Conservation (phyloP, 768 basidiomycete genomes). For the Hebeloma cylindrosporum region DNA sequence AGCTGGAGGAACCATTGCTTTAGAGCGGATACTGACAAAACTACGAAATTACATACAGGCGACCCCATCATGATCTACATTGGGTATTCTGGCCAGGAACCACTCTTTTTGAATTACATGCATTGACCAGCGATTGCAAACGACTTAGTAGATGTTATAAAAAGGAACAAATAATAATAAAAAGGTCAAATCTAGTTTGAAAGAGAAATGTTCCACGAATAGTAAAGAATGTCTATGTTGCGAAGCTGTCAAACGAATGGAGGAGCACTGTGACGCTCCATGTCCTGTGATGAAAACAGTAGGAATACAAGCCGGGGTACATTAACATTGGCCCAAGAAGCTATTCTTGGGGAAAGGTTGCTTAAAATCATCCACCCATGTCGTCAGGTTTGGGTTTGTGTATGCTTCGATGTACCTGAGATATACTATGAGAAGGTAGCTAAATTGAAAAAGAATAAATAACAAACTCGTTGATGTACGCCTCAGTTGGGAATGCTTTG, state of each 20-base stretch:
- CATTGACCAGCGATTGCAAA: conserved; percentile 3
- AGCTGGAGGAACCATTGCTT: conserved; percentile 73
- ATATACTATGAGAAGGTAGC: conserved; percentile 1
- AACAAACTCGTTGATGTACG: conserved; percentile 73
- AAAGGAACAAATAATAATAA: conserved; percentile 4
- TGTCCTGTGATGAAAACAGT: neutral
- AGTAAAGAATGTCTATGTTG: conserved; percentile 2
- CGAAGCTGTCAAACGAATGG: neutral
- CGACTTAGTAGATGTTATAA: conserved; percentile 1
- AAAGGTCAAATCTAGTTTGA: conserved; percentile 11
- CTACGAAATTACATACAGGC: conserved; percentile 45
- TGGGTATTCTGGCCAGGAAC: too few species aligned
- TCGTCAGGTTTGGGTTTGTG: conserved; percentile 76
- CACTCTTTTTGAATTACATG: too few species aligned
- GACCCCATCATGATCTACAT: neutral
- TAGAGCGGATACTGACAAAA: conserved; percentile 73
- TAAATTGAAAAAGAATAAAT: neutral
- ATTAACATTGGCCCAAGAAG: conserved; percentile 59
- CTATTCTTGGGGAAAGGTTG: conserved; percentile 71
- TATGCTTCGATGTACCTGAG: conserved; percentile 68
- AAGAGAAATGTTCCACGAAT: conserved; percentile 3
- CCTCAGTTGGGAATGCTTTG: conserved; percentile 69
- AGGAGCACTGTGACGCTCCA: neutral
- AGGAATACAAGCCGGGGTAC: neutral
- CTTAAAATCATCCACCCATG: conserved; percentile 64